Percentiles rank a stretch among this genome's conserved stretches.
phyloP scores from a whole-genome alignment of 2,329 filamentous ascomycete species.

The Mariannaea sp. region DNA sequence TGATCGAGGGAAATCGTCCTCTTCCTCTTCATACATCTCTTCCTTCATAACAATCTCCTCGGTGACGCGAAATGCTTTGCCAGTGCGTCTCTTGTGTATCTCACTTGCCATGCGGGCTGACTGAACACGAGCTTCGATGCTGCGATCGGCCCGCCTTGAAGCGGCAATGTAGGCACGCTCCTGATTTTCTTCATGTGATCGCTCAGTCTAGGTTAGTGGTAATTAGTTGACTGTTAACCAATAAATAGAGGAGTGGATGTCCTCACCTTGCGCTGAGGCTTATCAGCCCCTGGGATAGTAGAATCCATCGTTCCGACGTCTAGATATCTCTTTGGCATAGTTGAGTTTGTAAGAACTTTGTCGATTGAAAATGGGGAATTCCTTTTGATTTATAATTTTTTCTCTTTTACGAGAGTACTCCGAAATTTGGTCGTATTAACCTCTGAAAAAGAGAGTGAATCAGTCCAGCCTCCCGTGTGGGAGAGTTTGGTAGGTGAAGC shows the following conservation, averaged over 20 bases:
- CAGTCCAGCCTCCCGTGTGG: too few species aligned
- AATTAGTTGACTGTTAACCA: not conserved
- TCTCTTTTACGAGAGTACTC: not conserved
- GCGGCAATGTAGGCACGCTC: conserved; percentile 92
- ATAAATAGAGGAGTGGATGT: too few species aligned
- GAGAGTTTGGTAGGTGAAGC: too few species aligned
- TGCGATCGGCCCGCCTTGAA: conserved; percentile 83
- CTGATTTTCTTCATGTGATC: conserved; percentile 81
- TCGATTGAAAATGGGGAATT: not conserved
- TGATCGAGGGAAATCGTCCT: conserved; percentile 74
- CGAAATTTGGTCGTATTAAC: too few species aligned
- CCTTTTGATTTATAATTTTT: conserved; percentile 1
- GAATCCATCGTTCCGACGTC: conserved; percentile 35
- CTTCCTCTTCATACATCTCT: conserved; percentile 96
- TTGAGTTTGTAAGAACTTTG: not conserved
- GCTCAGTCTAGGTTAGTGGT: conserved; percentile 60
- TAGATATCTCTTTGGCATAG: conserved; percentile 48
- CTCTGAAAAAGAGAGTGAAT: too few species aligned
- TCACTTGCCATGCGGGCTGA: conserved; percentile 88
- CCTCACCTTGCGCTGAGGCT: conserved; percentile 39
- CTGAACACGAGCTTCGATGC: conserved; percentile 83
- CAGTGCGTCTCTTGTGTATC: conserved; percentile 86
- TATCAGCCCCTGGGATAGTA: conserved; percentile 40
- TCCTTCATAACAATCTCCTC: conserved; percentile 87
- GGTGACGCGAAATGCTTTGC: conserved; percentile 78